Evolutionary conservation across 371 early-diverging fungal genomes (phyloP).

Genomic region (Apophysomyces elegans): DNA sequence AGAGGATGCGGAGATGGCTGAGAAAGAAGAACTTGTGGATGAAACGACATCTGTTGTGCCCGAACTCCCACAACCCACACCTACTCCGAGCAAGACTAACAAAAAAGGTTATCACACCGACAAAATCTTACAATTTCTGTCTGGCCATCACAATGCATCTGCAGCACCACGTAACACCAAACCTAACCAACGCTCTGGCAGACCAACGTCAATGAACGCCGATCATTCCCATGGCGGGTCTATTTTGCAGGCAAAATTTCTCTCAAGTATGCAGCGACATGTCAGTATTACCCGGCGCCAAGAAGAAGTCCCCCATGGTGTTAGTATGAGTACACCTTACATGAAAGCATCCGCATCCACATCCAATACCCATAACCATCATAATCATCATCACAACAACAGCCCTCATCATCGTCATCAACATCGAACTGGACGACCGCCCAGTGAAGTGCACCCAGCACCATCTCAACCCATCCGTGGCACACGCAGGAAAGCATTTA

Average conservation of each 20-base stretch:
- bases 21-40: slow-evolving; percentile 10
- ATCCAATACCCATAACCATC: too few relatives aligned
- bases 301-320: slow-evolving; percentile 10
- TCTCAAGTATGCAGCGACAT: slow-evolving; percentile 42
- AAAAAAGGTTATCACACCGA: slow-evolving; percentile 27
- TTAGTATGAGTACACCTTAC: slow-evolving; percentile 15
- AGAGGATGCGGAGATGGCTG: slow-evolving; percentile 10
- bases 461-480: slow-evolving; percentile 40
- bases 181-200: slow-evolving; percentile 9
- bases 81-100: slow-evolving; percentile 15
- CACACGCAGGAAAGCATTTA: slow-evolving; percentile 60
- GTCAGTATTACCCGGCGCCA: neutral
- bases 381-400: slow-evolving; percentile 17
- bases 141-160: slow-evolving; percentile 31
- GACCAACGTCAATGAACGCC: slow-evolving; percentile 4
- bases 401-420: slow-evolving; percentile 11
- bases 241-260: slow-evolving; percentile 50
- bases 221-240: slow-evolving; percentile 21
- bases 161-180: slow-evolving; percentile 15
- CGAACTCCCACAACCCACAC: slow-evolving; percentile 13
- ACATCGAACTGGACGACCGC: slow-evolving; percentile 11
- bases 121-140: slow-evolving; percentile 37
- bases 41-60: slow-evolving; percentile 11
- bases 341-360: slow-evolving; percentile 33
- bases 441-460: slow-evolving; percentile 11